phyloP scores from a whole-genome alignment of 2,329 filamentous ascomycete species.

The Cladosporium sp. region DNA sequence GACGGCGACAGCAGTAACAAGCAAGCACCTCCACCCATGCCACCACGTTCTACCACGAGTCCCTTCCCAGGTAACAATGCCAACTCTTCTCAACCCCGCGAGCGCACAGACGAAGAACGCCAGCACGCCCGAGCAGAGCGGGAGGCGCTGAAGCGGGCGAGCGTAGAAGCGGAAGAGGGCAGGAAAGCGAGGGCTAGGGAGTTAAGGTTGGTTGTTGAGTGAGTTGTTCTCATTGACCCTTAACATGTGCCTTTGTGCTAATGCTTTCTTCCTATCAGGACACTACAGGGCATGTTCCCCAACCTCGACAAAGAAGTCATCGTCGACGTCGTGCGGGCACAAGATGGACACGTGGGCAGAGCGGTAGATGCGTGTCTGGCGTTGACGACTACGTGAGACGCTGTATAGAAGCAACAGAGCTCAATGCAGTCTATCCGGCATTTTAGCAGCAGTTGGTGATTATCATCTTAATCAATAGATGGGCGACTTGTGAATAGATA shows the following conservation, averaged over 20 bases:
- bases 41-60: background rate
- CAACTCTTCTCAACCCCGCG: background rate
- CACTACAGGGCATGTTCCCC: slow-evolving; percentile 92
- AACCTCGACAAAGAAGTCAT: slow-evolving; percentile 92
- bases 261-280: slow-evolving; percentile 40
- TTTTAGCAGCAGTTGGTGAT: too few species aligned
- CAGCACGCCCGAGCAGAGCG: slow-evolving; percentile 68
- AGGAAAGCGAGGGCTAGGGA: slow-evolving; percentile 76
- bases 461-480: background rate
- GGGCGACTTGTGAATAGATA: background rate
- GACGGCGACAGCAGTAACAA: slow-evolving; percentile 36
- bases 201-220: slow-evolving; percentile 84
- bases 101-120: slow-evolving; percentile 18
- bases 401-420: too few species aligned
- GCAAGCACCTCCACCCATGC: slow-evolving; percentile 27
- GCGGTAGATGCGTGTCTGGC: slow-evolving; percentile 48
- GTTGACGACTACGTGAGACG: slow-evolving; percentile 24
- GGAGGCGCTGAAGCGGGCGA: slow-evolving; percentile 83
- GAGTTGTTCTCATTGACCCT: slow-evolving; percentile 20
- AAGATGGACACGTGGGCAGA: slow-evolving; percentile 66
- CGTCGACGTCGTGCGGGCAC: slow-evolving; percentile 92
- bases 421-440: too few species aligned
- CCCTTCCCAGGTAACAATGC: background rate
- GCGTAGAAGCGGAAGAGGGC: slow-evolving; percentile 83
- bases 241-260: background rate